Evolutionary conservation across 495 filamentous ascomycete genomes (phyloP), one percentile per base, ranked within the genome.

Genomic region (Neurospora intermedia): DNA sequence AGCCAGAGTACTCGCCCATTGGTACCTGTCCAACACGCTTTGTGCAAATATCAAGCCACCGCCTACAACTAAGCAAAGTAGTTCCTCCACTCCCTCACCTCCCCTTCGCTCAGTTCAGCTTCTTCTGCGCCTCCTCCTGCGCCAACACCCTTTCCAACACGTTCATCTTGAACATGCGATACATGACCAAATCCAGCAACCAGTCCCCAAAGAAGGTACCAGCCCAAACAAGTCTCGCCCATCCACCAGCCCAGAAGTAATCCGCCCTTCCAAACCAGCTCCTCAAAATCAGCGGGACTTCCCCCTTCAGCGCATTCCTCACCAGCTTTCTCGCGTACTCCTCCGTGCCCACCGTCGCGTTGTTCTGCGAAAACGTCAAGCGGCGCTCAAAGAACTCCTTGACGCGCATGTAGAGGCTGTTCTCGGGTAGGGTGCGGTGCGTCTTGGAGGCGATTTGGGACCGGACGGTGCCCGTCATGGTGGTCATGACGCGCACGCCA

Each of bases 401-500:
- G 18, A 81, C 79, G 11, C 79, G 78, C 75, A 74, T 74, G 77
- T 86, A 87, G 20, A 85, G 80, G 69, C 83, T 85, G 40, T 76
- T 75, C 42, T 75, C 73, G 0, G 85, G 85, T 69, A 85, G 72
- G 11, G 72, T 71, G 71, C 82, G 84, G 70, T 82, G 80, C 23
- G 73, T 72, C 43, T 81, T 77, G 75, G 75, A 79, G 7, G 83
- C 81, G 42, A 83, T 85, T 73, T 84, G 82, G 69, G 81, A 83
- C 43, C 76, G 81, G n/a, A 88, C 82, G 38, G 83, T 85, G 27
- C 86, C 86, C 2, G 84, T 82, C 82, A 86, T 82, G 75, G 86
- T 81, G 1, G 84, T 83, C 79, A 87, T 85, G 76, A 86, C 88
- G 74, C 82, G 86, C 54, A 89, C 85, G 27, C 82, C 85, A 11